Base-by-base conservation (phyloP, 1,139 yeast species). In the Candida pseudoviswanathii region DNA sequence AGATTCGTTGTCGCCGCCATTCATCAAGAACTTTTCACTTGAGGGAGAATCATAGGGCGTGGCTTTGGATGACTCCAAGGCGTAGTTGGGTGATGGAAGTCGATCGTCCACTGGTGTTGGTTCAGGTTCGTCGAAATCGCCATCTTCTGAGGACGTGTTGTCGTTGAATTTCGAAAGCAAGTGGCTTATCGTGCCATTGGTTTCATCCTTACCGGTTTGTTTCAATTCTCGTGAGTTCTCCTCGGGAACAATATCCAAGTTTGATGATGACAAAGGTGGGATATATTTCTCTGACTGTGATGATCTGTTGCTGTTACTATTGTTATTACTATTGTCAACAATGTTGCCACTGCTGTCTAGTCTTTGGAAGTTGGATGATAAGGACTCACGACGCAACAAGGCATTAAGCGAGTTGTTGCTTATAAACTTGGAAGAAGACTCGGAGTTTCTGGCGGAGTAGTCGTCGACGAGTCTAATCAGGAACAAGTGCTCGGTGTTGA, bases 401-500 rank as follows among this genome's bases (percentile, higher is more conserved):
- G 63, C 69, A 51, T 62, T 67, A 40, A 70, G 58, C 2, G 74
- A 68, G 44, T 61, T 61, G 51, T 61, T 64, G 51, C 75, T 70
- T 42, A 69, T 53, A 48, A 66, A 66, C 46, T 62, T 64, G 10
- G 63, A 64, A n/a, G 70, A 66, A 9, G 58, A 60, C 31, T 60
- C 58, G 1, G 76, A 67, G 50, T 75, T 76, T 60, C 82, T 66
- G 45, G 66, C 55, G 5, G 72, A 68, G 24, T 76, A 59, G 57
- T 84, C 86, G 24, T 84, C 87, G 25, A 89, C 92, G 45, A 89
- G 71, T 59, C 92, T 80, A 37, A 94, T 90, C 7, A 91, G 86
- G 61, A 90, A 79, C 43, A 91, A 75, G 65, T 90, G 95, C 50
- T 86, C 91, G 0, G 97, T 89, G 44, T 94, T 85, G 27, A 91